Base-by-base conservation (phyloP, 2,329 filamentous ascomycete species). In the Ascocoryne sarcoides region DNA sequence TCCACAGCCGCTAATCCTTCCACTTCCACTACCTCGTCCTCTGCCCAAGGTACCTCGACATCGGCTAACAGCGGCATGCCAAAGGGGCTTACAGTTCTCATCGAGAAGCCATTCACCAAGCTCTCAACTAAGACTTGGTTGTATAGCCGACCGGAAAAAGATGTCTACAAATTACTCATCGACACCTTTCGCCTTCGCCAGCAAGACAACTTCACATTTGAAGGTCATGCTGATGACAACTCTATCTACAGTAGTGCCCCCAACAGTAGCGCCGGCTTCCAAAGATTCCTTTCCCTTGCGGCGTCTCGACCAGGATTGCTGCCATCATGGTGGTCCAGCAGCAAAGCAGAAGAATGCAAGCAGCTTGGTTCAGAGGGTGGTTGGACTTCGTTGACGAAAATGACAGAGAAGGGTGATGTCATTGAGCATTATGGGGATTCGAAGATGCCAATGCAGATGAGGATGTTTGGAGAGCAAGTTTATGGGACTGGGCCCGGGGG, bases 391-490 rank as follows among this genome's bases (percentile, higher is more conserved):
- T 15, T 31, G 12, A 15, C 17, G 14, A 3, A 14, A 5, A 23
- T 10, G 16, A 20, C 26, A 20, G 18, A 19, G 18, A 36, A 36
- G 19, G 26, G 33, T n/a, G 15, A 36, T 4, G 3, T 36, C 9
- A 23, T 36, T 14, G 5, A 36, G 18, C 17, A 23, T 20, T 36
- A 36, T 23, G 33, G 33, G 19, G 26, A 23, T 36, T 9, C 10
- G 18, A 10, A 20, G 10, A 36, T 36, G 33, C 33, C 33, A 20
- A 36, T 36, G 33, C 33, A 36, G 33, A 12, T 36, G 26, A 37
- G 29, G 16, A 12, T 31, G 5, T 31, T 31, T 31, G 29, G 29
- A 4, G 29, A 31, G 12, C 29, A 31, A 15, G 29, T 31, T 14
- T 31, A 31, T 31, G 29, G 29, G 16, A 12, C 12, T 12, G 29